Evolutionary conservation across 2,329 filamentous ascomycete species (phyloP), one percentile per base, ranked within the genome.

Genomic region (Remersonia thermophila): DNA sequence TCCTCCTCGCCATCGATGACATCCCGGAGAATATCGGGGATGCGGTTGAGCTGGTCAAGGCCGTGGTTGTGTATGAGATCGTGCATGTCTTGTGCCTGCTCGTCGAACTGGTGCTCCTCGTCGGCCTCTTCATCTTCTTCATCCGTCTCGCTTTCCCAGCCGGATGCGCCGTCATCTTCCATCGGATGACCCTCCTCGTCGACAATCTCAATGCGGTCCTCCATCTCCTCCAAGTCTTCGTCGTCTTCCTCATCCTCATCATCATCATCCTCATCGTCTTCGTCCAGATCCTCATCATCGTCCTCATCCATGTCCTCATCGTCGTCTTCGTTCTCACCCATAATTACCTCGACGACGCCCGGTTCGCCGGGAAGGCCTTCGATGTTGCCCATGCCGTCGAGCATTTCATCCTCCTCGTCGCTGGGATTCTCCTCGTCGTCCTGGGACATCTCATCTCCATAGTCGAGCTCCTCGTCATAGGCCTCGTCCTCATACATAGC

Each of bases 391-490:
- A 93, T 87, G 27, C 78, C 83, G 42, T 77, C 78, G 35, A 86
- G 70, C 18, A 83, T 83, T 39, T 93, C 84, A 40, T 93, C 84
- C 42, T 93, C 84, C 40, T 91, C 83, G 51, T 93, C 89, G 51
- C 87, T 94, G 39, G 94, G 77, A 38, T 89, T 81, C 47, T 91
- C 83, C 50, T 86, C 83, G 40, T 83, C 83, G 51, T 89, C 83
- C 45, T 71, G 73, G 0, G 77, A 77, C 52, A 83, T 71, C 23
- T 86, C 86, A 47, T 91, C 85, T 15, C 67, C 71, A 50, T 93
- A 94, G 37, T 93, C 84, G 77, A 95, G 91, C 47, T 93, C 89
- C 27, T 94, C 85, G 48, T 85, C 89, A 41, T 84, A 83, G 37
- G 29, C 33, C 30, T 87, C 84, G 41, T 91, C 86, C 34, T 86